A percentile compares a stretch with the other conserved stretches of the same genome.
Conservation (phyloP, 1,139 yeast species). For the Candida sojae region DNA sequence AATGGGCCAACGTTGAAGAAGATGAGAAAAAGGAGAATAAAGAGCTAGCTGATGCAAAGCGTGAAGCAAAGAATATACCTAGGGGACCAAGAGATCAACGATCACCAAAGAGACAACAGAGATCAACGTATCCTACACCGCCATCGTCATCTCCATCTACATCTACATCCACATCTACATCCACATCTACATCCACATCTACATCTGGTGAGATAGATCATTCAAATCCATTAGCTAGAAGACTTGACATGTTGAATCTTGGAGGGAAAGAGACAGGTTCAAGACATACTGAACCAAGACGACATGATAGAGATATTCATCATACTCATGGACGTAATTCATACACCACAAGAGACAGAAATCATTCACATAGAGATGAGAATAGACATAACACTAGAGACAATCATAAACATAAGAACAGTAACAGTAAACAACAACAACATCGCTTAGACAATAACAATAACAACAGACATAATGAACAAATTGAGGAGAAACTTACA, state of each 20-base stretch:
- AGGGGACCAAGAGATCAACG: not conserved
- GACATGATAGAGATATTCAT: not conserved
- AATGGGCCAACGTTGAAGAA: constrained; percentile 18
- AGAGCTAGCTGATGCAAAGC: constrained; percentile 1
- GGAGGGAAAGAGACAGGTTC: not conserved
- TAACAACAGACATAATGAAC: constrained; percentile 5
- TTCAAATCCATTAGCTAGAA: constrained; percentile 20
- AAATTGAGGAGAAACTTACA: constrained; percentile 12
- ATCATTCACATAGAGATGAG: no score
- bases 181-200: no score
- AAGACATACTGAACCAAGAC: not conserved
- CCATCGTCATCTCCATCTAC: not conserved
- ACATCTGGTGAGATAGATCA: constrained; percentile 11
- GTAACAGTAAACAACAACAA: no score
- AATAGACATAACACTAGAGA: no score
- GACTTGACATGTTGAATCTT: constrained; percentile 18
- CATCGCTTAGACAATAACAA: not conserved
- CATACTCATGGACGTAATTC: no score
- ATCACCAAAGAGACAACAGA: not conserved
- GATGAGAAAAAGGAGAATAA: constrained; percentile 5
- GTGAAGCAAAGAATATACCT: not conserved
- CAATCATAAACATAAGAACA: no score
- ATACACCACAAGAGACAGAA: no score
- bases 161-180: no score
- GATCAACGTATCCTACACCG: not conserved